Evolutionary conservation across 495 filamentous ascomycete genomes (phyloP), one percentile per base, ranked within the genome.

Genomic region (Pyrenopolyporus hunteri): DNA sequence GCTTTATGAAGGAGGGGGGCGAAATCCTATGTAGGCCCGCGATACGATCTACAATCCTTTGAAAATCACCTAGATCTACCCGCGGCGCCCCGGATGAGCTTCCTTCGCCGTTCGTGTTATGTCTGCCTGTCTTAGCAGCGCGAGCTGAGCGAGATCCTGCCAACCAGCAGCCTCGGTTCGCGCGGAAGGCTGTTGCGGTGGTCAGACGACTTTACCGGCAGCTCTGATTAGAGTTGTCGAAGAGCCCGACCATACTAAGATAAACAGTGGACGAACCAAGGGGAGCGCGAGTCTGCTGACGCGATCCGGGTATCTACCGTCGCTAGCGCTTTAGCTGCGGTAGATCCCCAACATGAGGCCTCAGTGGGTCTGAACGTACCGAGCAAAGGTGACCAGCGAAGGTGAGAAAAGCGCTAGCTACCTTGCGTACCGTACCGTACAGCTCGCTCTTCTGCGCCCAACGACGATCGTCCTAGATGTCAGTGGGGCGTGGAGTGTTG

Each of bases 11-110:
- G 23, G n/a, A 33, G 29, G 28, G 45, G 13, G 29, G 20, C 29
- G n/a, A 39, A 39, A 46, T 40, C 46, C 35, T 11, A n/a, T 42
- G 17, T 32, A 35, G 40, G 51, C 28, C 36, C 32, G 29, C 50
- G 44, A 57, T 53, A 48, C 63, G 63, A 66, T 61, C 63, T 66
- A 53, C 63, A 36, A n/a, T 53, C 32, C 57, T 57, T 61, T 53
- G 51, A 57, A 57, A 66, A 61, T 61, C 63, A 66, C 57, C 57
- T 61, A 57, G 62, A 65, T 65, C 46, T 51, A 46, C 62, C 50
- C 50, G 50, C 48, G 36, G 35, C 51, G 43, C 51, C 11, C 33
- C 37, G 40, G 48, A 35, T 36, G 35, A n/a, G 31, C 22, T 14
- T 59, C 19, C 45, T 13, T 52, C 35, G 31, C 39, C 14, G 51